These are phyloP conservation scores for Saccharum hybrid DNA, from an alignment of 202 grass and related monocot species.

Conservation along the genomic window DNA sequence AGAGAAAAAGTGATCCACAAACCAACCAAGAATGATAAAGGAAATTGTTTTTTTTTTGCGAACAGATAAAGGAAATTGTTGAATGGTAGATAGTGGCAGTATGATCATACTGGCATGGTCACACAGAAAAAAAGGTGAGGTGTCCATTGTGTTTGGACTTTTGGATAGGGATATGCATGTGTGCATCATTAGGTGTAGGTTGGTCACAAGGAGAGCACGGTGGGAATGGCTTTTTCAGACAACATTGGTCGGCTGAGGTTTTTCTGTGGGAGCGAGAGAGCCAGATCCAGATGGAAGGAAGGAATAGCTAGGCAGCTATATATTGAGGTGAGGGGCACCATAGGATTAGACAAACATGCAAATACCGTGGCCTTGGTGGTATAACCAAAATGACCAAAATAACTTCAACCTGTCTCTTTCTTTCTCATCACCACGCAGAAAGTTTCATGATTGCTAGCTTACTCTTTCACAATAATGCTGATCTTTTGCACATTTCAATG, in stretches of 20 bases:
- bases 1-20: constrained; percentile 4
- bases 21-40: neutral
- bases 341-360: neutral
- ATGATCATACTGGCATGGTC: constrained; percentile 13
- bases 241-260: constrained; percentile 35
- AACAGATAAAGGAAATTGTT: neutral
- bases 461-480: neutral
- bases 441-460: constrained; percentile 27
- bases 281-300: neutral
- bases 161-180: constrained; percentile 8
- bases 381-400: constrained; percentile 14
- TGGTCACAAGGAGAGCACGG: constrained; percentile 14
- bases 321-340: neutral
- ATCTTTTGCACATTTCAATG: neutral
- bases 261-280: neutral
- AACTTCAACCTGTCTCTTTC: neutral
- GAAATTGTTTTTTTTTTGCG: neutral
- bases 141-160: constrained; percentile 20
- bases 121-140: neutral
- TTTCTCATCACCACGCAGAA: constrained; percentile 17
- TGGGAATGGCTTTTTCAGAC: neutral
- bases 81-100: neutral
- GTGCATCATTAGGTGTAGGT: neutral
- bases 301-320: neutral
- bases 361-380: neutral